Base-by-base conservation (phyloP, 2,329 filamentous ascomycete species). In the Elsinoe batatas region DNA sequence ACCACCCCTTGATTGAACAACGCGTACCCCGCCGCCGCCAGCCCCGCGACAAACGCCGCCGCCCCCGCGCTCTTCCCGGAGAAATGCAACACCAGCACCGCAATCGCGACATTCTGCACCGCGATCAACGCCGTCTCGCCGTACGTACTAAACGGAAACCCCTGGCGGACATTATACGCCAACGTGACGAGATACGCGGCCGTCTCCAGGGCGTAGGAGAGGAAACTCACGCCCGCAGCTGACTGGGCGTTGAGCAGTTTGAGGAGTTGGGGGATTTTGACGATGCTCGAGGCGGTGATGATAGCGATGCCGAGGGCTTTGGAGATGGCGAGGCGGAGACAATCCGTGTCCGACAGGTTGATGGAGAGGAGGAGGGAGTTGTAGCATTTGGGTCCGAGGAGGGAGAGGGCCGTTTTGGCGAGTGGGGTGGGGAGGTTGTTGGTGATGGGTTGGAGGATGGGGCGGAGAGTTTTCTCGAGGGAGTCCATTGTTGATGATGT, bases 241-340 rank as follows among this genome's bases (percentile, higher is more conserved):
- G 89, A 95, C 65, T 83, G 81, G 47, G 88, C 90, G 66, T 79
- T 78, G 65, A 93, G 73, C 53, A 98, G 83, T 77, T 98, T 98
- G 70, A 96, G 72, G 68, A 98, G 91, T 76, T 98, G 93, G 0
- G 93, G 93, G 22, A 98, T 83, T 76, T 98, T 98, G 76, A 98
- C 91, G 64, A 97, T 83, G 55, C 88, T 84, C 26, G 87, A 91
- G 54, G 90, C 89, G 62, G 80, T 85, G 67, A 98, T 90, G 73
- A 98, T 98, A 69, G 84, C 93, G 63, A 97, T 85, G 57, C 93
- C 91, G 13, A 98, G 83, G 2, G 80, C 89, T 75, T 98, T 98
- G 67, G 88, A 94, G 67, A 97, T 80, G 63, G 84, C 91, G 53
- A 96, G 83, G 68, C 93, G 93, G 64, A 95, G 74, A 77, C 93